Evolutionary conservation across 2,329 filamentous ascomycete species (phyloP), one percentile per base, ranked within the genome.

Genomic region (Pyrenochaeta sp.): DNA sequence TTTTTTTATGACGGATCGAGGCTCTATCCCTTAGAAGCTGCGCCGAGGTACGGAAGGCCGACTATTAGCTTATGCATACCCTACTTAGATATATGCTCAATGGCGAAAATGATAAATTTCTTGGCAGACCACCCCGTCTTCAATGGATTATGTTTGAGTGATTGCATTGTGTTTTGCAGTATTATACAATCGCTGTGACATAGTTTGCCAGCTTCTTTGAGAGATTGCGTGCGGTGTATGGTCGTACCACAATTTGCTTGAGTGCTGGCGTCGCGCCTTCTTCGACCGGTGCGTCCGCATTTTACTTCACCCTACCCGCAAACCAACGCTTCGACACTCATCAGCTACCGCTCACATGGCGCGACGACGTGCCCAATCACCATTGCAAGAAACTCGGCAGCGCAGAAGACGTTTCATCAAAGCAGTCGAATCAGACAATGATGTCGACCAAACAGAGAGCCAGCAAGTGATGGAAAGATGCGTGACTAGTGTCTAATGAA

Each of bases 391-490:
- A 12, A n/a, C 6, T 7, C 11, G 20, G 20, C 17, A 23, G 14
- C 9, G 36, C n/a, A 21, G 45, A n/a, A 40, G 37, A n/a, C 51
- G 39, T 9, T 54, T 49, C 7, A 40, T 37, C 3, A 57, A 42
- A 30, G 41, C 54, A 6, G 11, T 30, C 36, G 30, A 33, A 11
- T 36, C 33, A 10, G 58, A 61, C 15, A 58, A 59, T 7, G 55
- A 57, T 9, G 49, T 35, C 15, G 36, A 35, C 10, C 53, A 40
- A 4, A 66, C 63, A 2, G 63, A 68, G 30, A 73, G 62, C 56
- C 70, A 70, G 69, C 72, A 45, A 37, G 68, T 54, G 10, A 20
- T 39, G 4, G 10, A 23, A 17, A 2, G 0, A 15, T 7, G 5
- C 10, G 9, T 1, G 15, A 40, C 2, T 36, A 21, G 36, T 11